A percentile compares a stretch with the other conserved stretches of the same genome.
Conservation (phyloP, 257 asterid species). For the Datura wrightii region DNA sequence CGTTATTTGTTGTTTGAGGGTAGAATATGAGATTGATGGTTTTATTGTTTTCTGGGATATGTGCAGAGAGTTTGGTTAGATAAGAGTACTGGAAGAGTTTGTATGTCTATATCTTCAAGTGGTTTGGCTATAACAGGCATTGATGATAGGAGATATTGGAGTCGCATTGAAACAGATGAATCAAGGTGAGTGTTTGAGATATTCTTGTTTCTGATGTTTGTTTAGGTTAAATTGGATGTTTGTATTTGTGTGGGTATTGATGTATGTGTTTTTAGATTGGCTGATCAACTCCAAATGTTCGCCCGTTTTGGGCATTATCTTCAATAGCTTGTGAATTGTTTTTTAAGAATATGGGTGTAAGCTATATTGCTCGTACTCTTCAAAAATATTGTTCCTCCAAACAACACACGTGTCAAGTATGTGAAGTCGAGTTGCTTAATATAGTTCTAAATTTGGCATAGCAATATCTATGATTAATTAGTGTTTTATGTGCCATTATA, state of each 20-base stretch:
- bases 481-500: background rate
- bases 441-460: background rate
- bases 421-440: background rate
- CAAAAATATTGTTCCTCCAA: background rate
- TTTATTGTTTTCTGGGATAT: slow-evolving; percentile 33
- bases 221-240: background rate
- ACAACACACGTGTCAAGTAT: background rate
- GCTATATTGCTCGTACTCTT: background rate
- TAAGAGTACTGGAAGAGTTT: slow-evolving; percentile 67
- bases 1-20: background rate
- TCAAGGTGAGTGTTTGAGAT: slow-evolving; percentile 65
- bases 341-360: background rate
- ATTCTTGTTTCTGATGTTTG: background rate
- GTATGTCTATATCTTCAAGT: slow-evolving; percentile 70
- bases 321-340: background rate
- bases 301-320: background rate
- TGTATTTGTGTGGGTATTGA: slow-evolving; percentile 26
- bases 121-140: slow-evolving; percentile 87
- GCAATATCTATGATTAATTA: background rate
- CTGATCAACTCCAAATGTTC: background rate
- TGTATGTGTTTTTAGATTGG: slow-evolving; percentile 33
- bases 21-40: slow-evolving; percentile 22
- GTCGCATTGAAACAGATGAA: slow-evolving; percentile 79
- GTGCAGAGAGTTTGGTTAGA: slow-evolving; percentile 92
- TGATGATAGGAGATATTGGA: slow-evolving; percentile 94